These are phyloP conservation scores for Solanum paucissectum DNA, from an alignment of 257 asterid species.

Conservation along the genomic window DNA sequence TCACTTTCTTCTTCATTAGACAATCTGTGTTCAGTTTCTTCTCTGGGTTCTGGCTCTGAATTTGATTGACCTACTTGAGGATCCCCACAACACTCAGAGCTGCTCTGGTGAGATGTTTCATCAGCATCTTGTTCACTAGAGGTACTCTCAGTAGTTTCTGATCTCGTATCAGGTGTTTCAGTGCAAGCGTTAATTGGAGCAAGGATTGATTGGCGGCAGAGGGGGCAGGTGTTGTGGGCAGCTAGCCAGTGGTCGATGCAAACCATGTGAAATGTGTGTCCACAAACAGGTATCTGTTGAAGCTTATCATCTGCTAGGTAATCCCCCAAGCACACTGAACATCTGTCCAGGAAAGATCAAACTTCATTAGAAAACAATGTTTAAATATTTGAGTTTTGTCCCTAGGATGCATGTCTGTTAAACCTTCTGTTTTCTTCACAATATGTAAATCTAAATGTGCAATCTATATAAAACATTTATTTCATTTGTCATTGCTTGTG, in stretches of 20 bases:
- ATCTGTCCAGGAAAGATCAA: slow-evolving; percentile 23
- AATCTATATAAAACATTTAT: not conserved
- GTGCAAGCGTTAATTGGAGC: slow-evolving; percentile 19
- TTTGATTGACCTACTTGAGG: not conserved
- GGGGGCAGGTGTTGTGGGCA: slow-evolving; percentile 68
- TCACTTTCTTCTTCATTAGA: not conserved
- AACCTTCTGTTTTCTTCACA: not conserved
- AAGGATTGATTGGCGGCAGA: slow-evolving; percentile 72
- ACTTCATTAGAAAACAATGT: not conserved
- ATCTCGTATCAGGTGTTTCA: slow-evolving; percentile 2
- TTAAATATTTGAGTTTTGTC: not conserved
- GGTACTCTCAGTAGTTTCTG: not conserved
- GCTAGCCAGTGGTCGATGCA: slow-evolving; percentile 84
- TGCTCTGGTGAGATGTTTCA: slow-evolving; percentile 1
- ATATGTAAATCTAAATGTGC: not conserved
- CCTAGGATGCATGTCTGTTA: not conserved
- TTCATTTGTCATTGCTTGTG: not conserved
- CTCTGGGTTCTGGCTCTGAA: not conserved
- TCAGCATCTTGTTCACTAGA: slow-evolving; percentile 2
- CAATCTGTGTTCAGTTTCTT: not conserved
- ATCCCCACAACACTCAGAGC: not conserved
- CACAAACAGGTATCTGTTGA: slow-evolving; percentile 77
- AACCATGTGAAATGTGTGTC: slow-evolving; percentile 73
- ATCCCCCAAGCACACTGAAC: slow-evolving; percentile 81
- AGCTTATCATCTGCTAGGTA: slow-evolving; percentile 61